Evolutionary conservation across 2,329 filamentous ascomycete species (phyloP).

Genomic region (Rhynchosporium graminicola): DNA sequence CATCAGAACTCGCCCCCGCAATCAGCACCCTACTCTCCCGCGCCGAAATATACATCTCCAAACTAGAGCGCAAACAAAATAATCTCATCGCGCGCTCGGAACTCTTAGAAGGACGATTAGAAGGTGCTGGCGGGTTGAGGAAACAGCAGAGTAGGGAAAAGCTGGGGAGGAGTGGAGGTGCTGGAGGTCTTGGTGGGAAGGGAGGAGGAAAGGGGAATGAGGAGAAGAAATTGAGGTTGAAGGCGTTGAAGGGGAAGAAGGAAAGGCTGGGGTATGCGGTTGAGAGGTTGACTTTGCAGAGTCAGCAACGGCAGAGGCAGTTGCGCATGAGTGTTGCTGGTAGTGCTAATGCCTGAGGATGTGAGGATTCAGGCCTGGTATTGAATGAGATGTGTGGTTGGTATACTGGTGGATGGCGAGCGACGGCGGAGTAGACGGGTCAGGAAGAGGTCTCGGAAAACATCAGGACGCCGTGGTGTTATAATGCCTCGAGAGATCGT

Average conservation of each 20-base stretch:
- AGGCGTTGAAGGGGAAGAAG: conserved; percentile 67
- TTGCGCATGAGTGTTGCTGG: conserved; percentile 73
- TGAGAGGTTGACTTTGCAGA: conserved; percentile 66
- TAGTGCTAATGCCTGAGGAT: conserved; percentile 53
- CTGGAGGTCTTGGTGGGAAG: conserved; percentile 19
- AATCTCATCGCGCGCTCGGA: conserved; percentile 65
- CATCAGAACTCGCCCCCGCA: conserved; percentile 72
- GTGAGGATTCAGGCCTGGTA: too few relatives aligned
- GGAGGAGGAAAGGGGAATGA: conserved; percentile 21
- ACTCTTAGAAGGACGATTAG: conserved; percentile 63
- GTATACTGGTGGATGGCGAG: background rate
- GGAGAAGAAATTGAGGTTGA: conserved; percentile 48
- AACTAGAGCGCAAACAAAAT: conserved; percentile 66
- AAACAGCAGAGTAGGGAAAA: conserved; percentile 46
- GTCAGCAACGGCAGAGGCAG: conserved; percentile 67
- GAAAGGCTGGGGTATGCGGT: conserved; percentile 71
- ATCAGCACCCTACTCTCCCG: conserved; percentile 63
- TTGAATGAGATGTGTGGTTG: too few relatives aligned
- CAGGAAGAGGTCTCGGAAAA: background rate
- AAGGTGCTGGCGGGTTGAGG: conserved; percentile 42
- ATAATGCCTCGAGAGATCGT: too few relatives aligned
- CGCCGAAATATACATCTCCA: conserved; percentile 64
- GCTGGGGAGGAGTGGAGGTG: conserved; percentile 30
- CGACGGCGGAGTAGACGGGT: background rate
- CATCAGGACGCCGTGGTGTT: too few relatives aligned